These are phyloP conservation scores for Acidiella bohemica DNA, from an alignment of 495 filamentous ascomycete species.

Conservation along the genomic window DNA sequence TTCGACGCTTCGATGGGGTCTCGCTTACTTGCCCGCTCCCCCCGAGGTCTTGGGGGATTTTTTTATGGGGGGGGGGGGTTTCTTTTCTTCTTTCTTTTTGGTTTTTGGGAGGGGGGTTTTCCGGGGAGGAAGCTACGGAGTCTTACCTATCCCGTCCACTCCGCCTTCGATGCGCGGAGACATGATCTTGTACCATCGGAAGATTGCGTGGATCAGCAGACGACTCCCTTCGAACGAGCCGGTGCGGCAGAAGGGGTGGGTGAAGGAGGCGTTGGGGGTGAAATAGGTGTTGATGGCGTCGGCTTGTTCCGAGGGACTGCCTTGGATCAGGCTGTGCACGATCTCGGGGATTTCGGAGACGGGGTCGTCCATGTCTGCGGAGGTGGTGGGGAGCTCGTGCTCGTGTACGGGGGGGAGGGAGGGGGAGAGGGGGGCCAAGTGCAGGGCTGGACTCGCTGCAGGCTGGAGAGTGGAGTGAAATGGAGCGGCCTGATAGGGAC, in stretches of 20 bases:
- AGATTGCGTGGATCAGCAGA: slow-evolving; percentile 51
- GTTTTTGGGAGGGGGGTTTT: too few species aligned
- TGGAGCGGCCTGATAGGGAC: neutral
- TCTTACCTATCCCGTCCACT: slow-evolving; percentile 55
- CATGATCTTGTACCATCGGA: slow-evolving; percentile 78
- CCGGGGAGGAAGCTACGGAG: too few species aligned
- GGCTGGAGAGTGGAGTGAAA: neutral
- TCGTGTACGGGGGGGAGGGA: neutral
- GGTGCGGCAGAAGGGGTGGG: slow-evolving; percentile 69
- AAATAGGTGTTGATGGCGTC: slow-evolving; percentile 55
- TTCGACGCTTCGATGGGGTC: too few species aligned
- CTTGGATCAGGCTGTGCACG: slow-evolving; percentile 53
- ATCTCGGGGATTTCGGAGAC: slow-evolving; percentile 44
- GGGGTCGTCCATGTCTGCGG: slow-evolving; percentile 21
- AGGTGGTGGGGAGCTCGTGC: neutral
- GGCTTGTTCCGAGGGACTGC: slow-evolving; percentile 47
- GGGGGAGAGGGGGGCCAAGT: too few species aligned
- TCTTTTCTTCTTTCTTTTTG: too few species aligned
- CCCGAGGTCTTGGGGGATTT: too few species aligned
- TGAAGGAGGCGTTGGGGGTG: slow-evolving; percentile 52
- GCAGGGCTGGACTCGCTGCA: too few species aligned
- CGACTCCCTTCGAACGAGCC: slow-evolving; percentile 47
- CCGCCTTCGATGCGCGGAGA: slow-evolving; percentile 58
- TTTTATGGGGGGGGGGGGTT: too few species aligned
- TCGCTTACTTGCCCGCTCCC: too few species aligned